Evolutionary conservation across 2,329 filamentous ascomycete genomes (phyloP), one percentile per base, ranked within the genome.

Genomic region (Penicillium sp.): DNA sequence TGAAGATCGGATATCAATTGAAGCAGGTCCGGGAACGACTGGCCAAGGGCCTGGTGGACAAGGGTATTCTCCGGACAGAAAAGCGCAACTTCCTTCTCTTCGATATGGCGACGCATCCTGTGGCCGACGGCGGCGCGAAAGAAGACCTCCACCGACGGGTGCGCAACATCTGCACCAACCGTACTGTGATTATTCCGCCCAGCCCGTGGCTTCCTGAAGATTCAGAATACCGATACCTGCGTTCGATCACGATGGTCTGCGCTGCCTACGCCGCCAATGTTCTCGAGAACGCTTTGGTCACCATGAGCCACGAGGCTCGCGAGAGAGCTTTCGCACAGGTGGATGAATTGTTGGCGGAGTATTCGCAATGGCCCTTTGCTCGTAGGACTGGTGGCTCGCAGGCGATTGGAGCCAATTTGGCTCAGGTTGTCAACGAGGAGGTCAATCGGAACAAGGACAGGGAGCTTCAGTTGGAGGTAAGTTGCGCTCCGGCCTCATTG

Each of bases 1-100:
- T 99, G 93, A 99, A 99, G 79, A 99, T 99, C 64, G 93, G 93
- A 70, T 99, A 99, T 74, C 93, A 99, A 77, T 81, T 99, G 63
- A 99, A 99, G 77, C 93, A 99, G 80, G 93, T 99, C 51, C 90
- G 93, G 68, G 93, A 99, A 77, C 88, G 93, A 50, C 81, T 99
- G 49, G 92, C 91, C 66, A 99, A 99, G 75, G 93, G 93, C 29
- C 83, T 99, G 38, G 93, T 99, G 57, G 93, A 99, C 77, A 99
- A 99, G 77, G 93, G 93, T 66, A 95, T 99, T 69, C 82, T 99
- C 50, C 89, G 93, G 63, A 99, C 93, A 53, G 93, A 99, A 74
- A 99, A 99, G 79, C 89, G 90, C 74, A 99, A 99, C 78, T 99
- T 99, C 77, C 82, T 99, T 58, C 87, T 99, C 57, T 99, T 99